Evolutionary conservation across 225 moss, liverwort and hornwort genomes (phyloP).

Genomic region (Rhytidiadelphus loreus): DNA sequence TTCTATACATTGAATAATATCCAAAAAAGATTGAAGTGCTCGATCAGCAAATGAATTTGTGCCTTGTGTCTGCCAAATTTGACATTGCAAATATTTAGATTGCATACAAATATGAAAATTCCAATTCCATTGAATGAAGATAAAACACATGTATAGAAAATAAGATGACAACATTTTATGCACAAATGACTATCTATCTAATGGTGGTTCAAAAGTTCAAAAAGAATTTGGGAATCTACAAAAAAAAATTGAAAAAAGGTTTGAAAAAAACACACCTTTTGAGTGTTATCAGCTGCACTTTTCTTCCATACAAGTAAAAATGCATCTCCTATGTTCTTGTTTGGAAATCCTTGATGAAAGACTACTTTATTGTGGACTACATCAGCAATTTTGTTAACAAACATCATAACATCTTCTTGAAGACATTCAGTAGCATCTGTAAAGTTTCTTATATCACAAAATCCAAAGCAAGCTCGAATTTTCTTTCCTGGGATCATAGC

Average conservation of each 20-base stretch:
- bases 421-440: slow-evolving; percentile 97
- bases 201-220: neutral
- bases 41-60: slow-evolving; percentile 89
- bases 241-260: neutral
- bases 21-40: slow-evolving; percentile 84
- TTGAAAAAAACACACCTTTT: slow-evolving; percentile 34
- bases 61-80: slow-evolving; percentile 43
- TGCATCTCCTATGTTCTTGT: slow-evolving; percentile 98
- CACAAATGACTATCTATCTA: neutral
- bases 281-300: slow-evolving; percentile 65
- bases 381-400: slow-evolving; percentile 95
- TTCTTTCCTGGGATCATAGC: slow-evolving; percentile 98
- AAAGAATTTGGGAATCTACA: neutral
- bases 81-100: neutral
- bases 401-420: slow-evolving; percentile 99
- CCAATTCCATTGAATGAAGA: neutral
- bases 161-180: neutral
- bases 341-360: slow-evolving; percentile 86
- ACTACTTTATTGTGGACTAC: slow-evolving; percentile 94
- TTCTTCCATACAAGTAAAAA: slow-evolving; percentile 97
- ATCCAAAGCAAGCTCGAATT: slow-evolving; percentile 92
- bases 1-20: slow-evolving; percentile 94
- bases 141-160: neutral
- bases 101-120: neutral
- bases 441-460: slow-evolving; percentile 93